Conservation (phyloP, 1,284 basidiomycete species). For the Mycena citricolor region DNA sequence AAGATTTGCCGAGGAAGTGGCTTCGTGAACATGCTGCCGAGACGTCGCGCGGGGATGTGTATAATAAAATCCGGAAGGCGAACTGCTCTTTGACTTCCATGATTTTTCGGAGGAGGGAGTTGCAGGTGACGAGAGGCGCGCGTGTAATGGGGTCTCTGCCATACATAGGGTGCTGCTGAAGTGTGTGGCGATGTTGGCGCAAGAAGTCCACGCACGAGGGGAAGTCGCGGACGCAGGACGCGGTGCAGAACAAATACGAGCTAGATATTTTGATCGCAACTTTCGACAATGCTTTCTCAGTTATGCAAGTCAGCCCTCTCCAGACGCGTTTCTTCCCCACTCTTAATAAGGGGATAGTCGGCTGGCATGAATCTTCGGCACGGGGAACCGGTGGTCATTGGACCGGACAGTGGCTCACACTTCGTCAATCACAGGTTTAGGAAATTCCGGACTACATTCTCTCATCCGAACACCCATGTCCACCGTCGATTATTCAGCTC, state of each 20-base stretch:
- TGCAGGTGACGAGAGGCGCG: conserved; percentile 6
- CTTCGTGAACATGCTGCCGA: too few species aligned
- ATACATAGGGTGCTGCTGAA: too few species aligned
- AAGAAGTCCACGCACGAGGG: too few species aligned
- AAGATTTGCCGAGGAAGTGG: too few species aligned
- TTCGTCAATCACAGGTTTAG: too few species aligned
- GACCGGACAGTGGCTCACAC: neutral
- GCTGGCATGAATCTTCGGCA: neutral
- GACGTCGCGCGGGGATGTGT: too few species aligned
- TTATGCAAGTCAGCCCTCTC: neutral
- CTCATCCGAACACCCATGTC: conserved; percentile 28
- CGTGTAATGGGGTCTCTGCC: conserved; percentile 9
- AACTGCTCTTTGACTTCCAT: too few species aligned
- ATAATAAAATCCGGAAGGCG: too few species aligned
- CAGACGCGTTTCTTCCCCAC: neutral
- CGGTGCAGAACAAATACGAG: neutral
- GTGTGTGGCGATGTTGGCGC: too few species aligned
- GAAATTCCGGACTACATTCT: too few species aligned
- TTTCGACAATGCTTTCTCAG: neutral
- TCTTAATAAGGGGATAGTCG: neutral
- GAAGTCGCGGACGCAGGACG: neutral
- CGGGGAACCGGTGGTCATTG: neutral
- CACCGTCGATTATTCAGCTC: conserved; percentile 37
- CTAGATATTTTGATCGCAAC: neutral
- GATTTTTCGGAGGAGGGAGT: conserved; percentile 3